These are phyloP conservation scores for Ambrosia artemisiifolia DNA, from an alignment of 129 eudicot species.

Conservation along the genomic window DNA sequence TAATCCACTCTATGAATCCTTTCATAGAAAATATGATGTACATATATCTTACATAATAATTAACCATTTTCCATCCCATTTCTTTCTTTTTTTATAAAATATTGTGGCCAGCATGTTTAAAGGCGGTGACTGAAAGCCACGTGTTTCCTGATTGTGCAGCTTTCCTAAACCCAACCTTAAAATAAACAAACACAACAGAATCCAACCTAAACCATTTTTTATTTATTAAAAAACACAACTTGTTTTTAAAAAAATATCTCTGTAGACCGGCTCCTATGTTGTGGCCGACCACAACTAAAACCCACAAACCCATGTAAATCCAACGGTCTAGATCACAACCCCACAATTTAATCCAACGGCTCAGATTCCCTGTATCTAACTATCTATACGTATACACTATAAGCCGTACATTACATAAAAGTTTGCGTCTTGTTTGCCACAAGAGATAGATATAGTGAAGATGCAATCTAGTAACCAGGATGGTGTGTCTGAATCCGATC, in stretches of 20 bases:
- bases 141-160: not conserved
- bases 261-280: not conserved
- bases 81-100: not conserved
- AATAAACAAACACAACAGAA: not conserved
- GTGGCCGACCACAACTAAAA: no score
- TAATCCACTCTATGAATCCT: no score
- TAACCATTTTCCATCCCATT: not conserved
- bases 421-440: not conserved
- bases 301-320: slow-evolving; percentile 7
- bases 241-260: slow-evolving; percentile 1
- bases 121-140: not conserved
- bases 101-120: not conserved
- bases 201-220: not conserved
- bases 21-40: no score
- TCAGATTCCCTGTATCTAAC: no score
- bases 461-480: slow-evolving; percentile 45
- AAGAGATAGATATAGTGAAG: slow-evolving; percentile 11
- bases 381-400: slow-evolving; percentile 11
- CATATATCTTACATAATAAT: no score
- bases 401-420: not conserved
- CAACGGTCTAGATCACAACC: slow-evolving; percentile 35
- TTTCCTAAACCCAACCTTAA: not conserved
- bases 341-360: slow-evolving; percentile 46
- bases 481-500: slow-evolving; percentile 25
- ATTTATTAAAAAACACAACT: not conserved